Evolutionary conservation across 352 stramenopile species (phyloP), one percentile per base, ranked within the genome.

Genomic region (Pythium dissotocum): DNA sequence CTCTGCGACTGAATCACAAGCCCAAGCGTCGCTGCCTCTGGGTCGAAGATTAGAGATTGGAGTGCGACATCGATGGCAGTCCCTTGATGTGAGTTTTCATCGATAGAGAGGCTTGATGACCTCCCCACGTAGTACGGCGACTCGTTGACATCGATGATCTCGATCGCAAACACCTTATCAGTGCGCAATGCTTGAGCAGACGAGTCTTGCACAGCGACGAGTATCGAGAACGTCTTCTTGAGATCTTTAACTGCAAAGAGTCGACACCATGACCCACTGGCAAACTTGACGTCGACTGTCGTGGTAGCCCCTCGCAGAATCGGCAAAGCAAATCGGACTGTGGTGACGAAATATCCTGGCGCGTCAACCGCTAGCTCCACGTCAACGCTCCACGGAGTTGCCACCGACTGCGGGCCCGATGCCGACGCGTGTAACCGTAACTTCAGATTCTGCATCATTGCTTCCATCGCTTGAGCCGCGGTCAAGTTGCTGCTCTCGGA

Each of bases 141-240:
- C 51, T 76, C 70, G 30, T 76, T 76, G 6, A 70, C 61, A 30
- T 76, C 70, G 9, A 67, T 13, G 0, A 76, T 32, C 40, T 57
- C 28, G 12, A 76, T 62, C 0, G n/a, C 21, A 18, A 76, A 54
- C 21, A 21, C 33, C 36, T 68, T 56, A 16, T 66, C 57, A 4
- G 60, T 42, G 2, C 49, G 70, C 4, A 87, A 49, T 0, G 67
- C 48, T 44, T 77, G 67, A 0, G 40, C 18, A 0, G 80, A 87
- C 16, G 65, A 68, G 52, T 88, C 80, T 3, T 80, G 77, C 1
- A 78, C 80, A 26, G 58, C 30, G 7, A 88, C 66, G 10, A 76
- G 59, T 0, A 80, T 21, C 12, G 55, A 46, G 61, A 83, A 80
- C 6, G 65, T 73, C 56, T 87, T 88, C 3, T 53, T 71, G 8